Percentiles rank a stretch among this genome's conserved stretches.
Evolutionary conservation across 2,329 filamentous ascomycete species (phyloP).

Genomic region (Alternaria sp.): DNA sequence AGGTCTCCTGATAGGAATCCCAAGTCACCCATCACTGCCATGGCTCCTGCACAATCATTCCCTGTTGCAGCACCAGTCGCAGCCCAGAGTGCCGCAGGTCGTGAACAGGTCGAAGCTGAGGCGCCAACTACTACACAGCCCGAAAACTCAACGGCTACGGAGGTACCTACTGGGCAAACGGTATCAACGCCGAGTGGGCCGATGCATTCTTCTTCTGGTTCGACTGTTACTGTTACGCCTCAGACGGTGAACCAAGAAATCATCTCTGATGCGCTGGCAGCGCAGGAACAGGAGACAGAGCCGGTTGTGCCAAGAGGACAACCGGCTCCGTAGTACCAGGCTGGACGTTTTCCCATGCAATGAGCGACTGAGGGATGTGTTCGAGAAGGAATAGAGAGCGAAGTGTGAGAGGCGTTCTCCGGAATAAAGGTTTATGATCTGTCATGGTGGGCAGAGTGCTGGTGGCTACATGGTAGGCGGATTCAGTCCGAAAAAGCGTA

Average conservation of each 20-base stretch:
- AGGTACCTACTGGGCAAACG: not conserved
- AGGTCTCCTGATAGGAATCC: conserved; percentile 16
- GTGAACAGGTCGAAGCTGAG: not conserved
- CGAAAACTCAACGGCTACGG: not conserved
- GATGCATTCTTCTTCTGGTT: conserved; percentile 13
- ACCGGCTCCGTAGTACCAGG: not conserved
- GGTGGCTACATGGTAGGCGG: not conserved
- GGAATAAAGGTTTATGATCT: not conserved
- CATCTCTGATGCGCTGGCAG: not conserved
- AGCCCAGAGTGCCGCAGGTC: not conserved
- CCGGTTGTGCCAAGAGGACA: not conserved
- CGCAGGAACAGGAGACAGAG: not conserved
- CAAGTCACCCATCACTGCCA: conserved; percentile 3
- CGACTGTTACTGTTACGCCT: conserved; percentile 18
- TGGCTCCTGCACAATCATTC: conserved; percentile 1
- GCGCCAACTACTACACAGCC: not conserved
- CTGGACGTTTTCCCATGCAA: not conserved
- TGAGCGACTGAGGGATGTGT: not conserved
- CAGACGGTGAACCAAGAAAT: not conserved
- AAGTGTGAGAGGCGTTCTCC: not conserved
- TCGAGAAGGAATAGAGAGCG: not conserved
- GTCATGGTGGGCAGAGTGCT: not conserved
- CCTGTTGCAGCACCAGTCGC: not conserved
- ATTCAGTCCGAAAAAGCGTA: not conserved
- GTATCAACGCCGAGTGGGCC: conserved; percentile 4